Evolutionary conservation across 257 asterid species (phyloP), one percentile per base, ranked within the genome.

Genomic region (Plantago elongata): DNA sequence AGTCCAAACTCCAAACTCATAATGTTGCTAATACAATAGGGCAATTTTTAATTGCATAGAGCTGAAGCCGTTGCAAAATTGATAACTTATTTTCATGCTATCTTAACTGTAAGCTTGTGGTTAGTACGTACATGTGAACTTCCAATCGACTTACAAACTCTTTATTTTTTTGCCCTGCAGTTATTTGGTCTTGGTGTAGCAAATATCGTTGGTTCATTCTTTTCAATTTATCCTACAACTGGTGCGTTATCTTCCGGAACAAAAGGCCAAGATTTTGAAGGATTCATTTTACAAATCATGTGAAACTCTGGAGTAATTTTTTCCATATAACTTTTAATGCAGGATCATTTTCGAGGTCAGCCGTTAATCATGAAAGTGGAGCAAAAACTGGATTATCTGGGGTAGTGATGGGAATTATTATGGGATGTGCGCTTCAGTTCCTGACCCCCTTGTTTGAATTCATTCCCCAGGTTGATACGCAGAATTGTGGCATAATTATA

Each of bases 301-400:
- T 47, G 51, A 45, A 59, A 66, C 69, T 65, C 84, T 80, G 74
- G 82, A 54, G 55, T 34, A 18, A 66, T 63, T 70, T 65, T 77
- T 50, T 70, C 30, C 27, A 49, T 43, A 62, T 67, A 45, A 61
- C 68, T 27, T 68, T 40, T 73, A 63, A 10, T 54, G 68, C 79
- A 93, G 99, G 99, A 59, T 93, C 99, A 54, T 93, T 93, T 77
- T 93, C 99, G 49, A 93, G 99, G 79, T 93, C 99, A 63, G 99
- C 99, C 8, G 99, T 93, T 49, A 93, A 93, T 80, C 89, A 93
- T 78, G 99, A 89, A 79, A 85, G 99, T 72, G 99, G 99, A 77
- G 99, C 99, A 69, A 93, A 86, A 81, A 93, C 99, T 42, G 99
- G 99, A 65, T 73, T 93, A 70, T 81, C 99, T 61, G 99, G 99